phyloP scores from a whole-genome alignment of 352 stramenopile genomes.

The Pythium inflatum region DNA sequence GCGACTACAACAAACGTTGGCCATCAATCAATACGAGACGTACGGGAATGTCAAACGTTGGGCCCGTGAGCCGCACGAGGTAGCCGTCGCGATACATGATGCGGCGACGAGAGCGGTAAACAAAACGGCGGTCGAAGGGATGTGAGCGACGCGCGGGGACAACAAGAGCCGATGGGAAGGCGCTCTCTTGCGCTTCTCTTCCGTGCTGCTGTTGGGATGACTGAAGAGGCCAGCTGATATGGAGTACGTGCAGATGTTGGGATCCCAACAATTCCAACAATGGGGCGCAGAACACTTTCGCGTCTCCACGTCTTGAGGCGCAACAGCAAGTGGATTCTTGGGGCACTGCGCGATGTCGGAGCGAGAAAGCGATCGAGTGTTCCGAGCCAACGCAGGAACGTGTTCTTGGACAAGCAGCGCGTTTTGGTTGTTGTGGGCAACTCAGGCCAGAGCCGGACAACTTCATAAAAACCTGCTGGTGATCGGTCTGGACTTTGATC shows the following conservation, averaged over 20 bases:
- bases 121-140: neutral
- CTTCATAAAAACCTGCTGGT: constrained; percentile 22
- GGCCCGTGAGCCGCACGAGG: constrained; percentile 63
- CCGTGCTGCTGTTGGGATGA: too few relatives aligned
- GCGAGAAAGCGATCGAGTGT: too few relatives aligned
- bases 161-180: too few relatives aligned
- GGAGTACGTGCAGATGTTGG: too few relatives aligned
- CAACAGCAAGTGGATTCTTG: too few relatives aligned
- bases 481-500: neutral
- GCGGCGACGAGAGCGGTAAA: neutral
- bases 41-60: constrained; percentile 59
- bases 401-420: neutral
- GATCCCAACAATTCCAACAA: too few relatives aligned
- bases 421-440: neutral
- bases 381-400: neutral
- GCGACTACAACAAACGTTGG: neutral
- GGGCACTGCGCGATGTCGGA: too few relatives aligned
- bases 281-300: too few relatives aligned
- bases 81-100: constrained; percentile 87
- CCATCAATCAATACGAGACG: neutral
- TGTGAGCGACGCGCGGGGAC: neutral
- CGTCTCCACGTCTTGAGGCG: too few relatives aligned
- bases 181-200: too few relatives aligned
- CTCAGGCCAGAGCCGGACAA: constrained; percentile 25
- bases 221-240: too few relatives aligned